Base-by-base conservation (phyloP, 1,284 basidiomycete species). In the Ceratobasidium sp. region DNA sequence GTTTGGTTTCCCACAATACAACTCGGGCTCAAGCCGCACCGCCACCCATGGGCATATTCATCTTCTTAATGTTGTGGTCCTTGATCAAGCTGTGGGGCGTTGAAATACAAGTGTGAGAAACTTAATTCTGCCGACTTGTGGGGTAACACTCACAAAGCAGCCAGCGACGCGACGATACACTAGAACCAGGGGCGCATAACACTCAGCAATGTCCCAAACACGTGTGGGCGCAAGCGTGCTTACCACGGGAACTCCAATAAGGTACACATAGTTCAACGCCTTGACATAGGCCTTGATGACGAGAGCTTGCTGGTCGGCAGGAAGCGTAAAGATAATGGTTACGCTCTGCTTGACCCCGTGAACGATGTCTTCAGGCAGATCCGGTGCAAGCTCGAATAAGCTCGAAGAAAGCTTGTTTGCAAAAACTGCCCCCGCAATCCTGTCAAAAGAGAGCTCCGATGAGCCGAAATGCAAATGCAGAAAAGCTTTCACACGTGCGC, bases 281-380 rank as follows among this genome's bases (percentile, higher is more conserved):
- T 76, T 76, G 28, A 81, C 78, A 76, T 84, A 84, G 3, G 83
- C 82, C 23, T 81, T 78, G 63, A 83, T 80, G 66, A 83, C 80
- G 1, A 77, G 74, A 1, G 75, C 73, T 69, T 79, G 79, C n/a
- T 80, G 71, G 5, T 77, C 79, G 0, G 64, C 73, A 0, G 80
- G 75, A 7, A 80, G 72, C 18, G 73, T 75, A 40, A 58, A 74
- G 71, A 74, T 75, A 56, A 58, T 71, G 25, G 36, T 60, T 60
- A 74, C 76, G 64, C 76, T 73, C 73, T 75, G 73, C 73, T 75
- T 51, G 60, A 77, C 51, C 23, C 61, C 44, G 64, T 60, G 46
- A 16, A 75, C 76, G 40, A 77, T 56, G 1, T 73, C 72, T 38
- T 66, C 72, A 0, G 77, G 73, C 1, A 79, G 74, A 14, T 72